Conservation (phyloP, 225 moss, liverwort and hornwort genomes). For the Anthoceros angustus region DNA sequence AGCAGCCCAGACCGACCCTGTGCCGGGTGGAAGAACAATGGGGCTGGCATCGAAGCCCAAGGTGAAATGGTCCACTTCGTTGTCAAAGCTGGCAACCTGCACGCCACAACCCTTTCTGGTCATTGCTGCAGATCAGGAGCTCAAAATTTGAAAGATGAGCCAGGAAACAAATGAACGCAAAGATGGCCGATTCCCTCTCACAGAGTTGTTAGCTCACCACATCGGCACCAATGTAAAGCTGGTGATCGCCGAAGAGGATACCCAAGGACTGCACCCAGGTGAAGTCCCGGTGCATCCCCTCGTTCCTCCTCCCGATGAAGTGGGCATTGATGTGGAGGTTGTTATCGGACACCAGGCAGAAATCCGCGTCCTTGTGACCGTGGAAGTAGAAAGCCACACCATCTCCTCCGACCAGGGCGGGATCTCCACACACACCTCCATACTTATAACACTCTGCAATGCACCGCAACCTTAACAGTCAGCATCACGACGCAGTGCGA, state of each 20-base stretch:
- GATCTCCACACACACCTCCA: constrained; percentile 37
- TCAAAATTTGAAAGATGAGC: neutral
- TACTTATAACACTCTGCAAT: constrained; percentile 29
- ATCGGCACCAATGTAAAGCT: constrained; percentile 23
- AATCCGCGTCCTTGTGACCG: constrained; percentile 29
- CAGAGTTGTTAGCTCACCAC: neutral
- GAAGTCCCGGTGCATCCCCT: constrained; percentile 32
- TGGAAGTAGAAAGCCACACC: constrained; percentile 40
- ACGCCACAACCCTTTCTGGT: neutral
- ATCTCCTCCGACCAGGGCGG: constrained; percentile 36
- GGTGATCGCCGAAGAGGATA: constrained; percentile 22
- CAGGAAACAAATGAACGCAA: neutral
- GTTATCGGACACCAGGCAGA: constrained; percentile 35
- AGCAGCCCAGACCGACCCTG: constrained; percentile 11
- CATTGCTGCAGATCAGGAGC: neutral
- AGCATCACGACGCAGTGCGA: too few relatives aligned
- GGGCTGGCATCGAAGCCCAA: constrained; percentile 16
- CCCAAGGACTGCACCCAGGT: constrained; percentile 42
- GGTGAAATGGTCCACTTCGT: constrained; percentile 26
- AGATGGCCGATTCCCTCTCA: neutral
- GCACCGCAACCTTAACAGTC: neutral
- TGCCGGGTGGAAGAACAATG: constrained; percentile 16
- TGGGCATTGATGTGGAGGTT: constrained; percentile 32
- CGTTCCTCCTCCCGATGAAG: constrained; percentile 32
- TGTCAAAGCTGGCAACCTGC: constrained; percentile 16